A percentile compares a stretch with the other conserved stretches of the same genome.
Evolutionary conservation across 2,329 filamentous ascomycete genomes (phyloP).

Genomic region (Botrytis galanthina): DNA sequence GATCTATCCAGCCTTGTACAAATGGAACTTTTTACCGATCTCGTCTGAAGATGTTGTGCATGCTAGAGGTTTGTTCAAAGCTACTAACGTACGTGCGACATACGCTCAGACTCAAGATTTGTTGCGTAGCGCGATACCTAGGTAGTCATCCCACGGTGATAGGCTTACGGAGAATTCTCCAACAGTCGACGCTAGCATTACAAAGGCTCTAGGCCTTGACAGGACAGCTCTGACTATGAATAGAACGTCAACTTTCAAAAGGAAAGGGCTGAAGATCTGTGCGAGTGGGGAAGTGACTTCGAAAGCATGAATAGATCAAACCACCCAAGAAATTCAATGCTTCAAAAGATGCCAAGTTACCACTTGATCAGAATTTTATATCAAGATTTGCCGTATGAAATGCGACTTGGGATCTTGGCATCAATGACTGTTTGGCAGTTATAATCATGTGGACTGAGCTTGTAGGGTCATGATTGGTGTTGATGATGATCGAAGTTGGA

Average conservation of each 20-base stretch:
- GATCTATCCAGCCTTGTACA: neutral
- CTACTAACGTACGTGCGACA: neutral
- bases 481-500: neutral
- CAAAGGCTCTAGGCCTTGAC: neutral
- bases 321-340: neutral
- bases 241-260: neutral
- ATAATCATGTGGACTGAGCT: neutral
- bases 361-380: neutral
- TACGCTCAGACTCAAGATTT: neutral
- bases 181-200: neutral
- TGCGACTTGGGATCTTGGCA: neutral
- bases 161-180: neutral
- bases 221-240: neutral
- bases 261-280: slow-evolving; percentile 11
- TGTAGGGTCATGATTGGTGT: neutral
- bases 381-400: neutral
- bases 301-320: neutral
- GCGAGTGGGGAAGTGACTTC: neutral
- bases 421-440: neutral
- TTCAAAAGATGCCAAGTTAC: neutral
- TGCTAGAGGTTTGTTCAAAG: neutral
- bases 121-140: neutral
- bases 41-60: slow-evolving; percentile 1
- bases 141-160: neutral
- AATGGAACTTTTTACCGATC: neutral